Conservation (phyloP, 768 basidiomycete species). For the Strobilomyces echinocephalus region DNA sequence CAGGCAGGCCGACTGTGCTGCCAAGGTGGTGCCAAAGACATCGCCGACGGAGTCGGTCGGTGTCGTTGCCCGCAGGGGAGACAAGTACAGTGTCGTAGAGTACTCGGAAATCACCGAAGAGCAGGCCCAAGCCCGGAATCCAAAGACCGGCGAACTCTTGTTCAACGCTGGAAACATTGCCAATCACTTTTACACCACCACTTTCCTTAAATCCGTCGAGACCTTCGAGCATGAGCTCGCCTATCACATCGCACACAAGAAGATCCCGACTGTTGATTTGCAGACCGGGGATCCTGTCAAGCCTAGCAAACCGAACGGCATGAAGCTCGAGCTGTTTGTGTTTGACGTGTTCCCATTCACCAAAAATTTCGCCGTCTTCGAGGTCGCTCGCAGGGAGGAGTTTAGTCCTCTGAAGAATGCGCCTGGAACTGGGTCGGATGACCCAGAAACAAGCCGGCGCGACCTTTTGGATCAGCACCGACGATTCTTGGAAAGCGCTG, state of each 20-base stretch:
- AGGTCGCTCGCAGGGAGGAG: constrained; percentile 83
- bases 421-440: constrained; percentile 84
- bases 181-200: constrained; percentile 95
- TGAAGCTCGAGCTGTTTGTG: constrained; percentile 98
- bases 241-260: constrained; percentile 97
- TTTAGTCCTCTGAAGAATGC: constrained; percentile 98
- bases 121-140: constrained; percentile 73
- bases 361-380: constrained; percentile 75
- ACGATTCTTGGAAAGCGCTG: constrained; percentile 76
- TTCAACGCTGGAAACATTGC: constrained; percentile 97
- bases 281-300: constrained; percentile 65
- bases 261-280: constrained; percentile 82
- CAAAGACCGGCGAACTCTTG: constrained; percentile 66
- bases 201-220: constrained; percentile 74
- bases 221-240: constrained; percentile 84
- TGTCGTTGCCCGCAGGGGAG: constrained; percentile 81
- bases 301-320: constrained; percentile 89
- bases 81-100: constrained; percentile 88
- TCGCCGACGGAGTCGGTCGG: constrained; percentile 89
- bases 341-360: constrained; percentile 98
- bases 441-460: constrained; percentile 83
- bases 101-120: constrained; percentile 93
- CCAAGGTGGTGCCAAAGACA: constrained; percentile 93
- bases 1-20: constrained; percentile 85
- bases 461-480: constrained; percentile 87